These are phyloP conservation scores for Sporisorium graminicola DNA, from an alignment of 1,284 basidiomycete genomes.

Conservation along the genomic window DNA sequence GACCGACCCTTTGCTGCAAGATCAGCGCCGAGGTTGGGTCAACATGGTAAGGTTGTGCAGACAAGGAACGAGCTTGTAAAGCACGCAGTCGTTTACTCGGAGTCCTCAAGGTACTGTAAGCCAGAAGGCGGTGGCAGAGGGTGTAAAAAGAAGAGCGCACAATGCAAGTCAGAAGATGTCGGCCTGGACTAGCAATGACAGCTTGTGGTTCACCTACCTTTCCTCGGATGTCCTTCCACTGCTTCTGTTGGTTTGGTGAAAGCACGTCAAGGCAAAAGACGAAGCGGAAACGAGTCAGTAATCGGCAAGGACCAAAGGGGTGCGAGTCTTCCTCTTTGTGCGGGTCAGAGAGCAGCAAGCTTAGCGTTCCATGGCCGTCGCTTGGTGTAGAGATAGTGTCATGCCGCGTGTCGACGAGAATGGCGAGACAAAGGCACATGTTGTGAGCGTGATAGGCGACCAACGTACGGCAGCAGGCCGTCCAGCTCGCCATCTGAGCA, in stretches of 20 bases:
- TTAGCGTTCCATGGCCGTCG: not conserved
- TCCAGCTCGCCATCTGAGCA: no score
- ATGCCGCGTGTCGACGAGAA: not conserved
- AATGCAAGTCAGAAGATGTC: not conserved
- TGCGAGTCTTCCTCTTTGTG: not conserved
- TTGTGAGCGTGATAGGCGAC: not conserved
- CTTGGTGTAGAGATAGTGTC: not conserved
- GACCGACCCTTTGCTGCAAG: not conserved
- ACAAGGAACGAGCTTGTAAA: not conserved
- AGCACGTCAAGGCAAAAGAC: not conserved
- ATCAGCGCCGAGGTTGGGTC: not conserved
- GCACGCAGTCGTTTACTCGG: conserved; percentile 22
- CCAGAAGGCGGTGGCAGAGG: no score
- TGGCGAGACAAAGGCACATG: not conserved
- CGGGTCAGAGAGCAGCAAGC: not conserved
- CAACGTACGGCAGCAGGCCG: not conserved
- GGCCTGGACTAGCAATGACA: no score
- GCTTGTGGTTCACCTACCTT: no score
- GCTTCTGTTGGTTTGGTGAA: conserved; percentile 45
- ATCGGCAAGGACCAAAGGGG: not conserved
- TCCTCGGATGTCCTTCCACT: conserved; percentile 64
- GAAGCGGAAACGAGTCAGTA: conserved; percentile 4
- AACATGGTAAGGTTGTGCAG: not conserved
- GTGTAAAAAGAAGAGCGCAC: not conserved
- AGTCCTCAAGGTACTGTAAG: conserved; percentile 49